Conservation (phyloP, 164 flowering plant genomes). For the Taxillus chinensis region DNA sequence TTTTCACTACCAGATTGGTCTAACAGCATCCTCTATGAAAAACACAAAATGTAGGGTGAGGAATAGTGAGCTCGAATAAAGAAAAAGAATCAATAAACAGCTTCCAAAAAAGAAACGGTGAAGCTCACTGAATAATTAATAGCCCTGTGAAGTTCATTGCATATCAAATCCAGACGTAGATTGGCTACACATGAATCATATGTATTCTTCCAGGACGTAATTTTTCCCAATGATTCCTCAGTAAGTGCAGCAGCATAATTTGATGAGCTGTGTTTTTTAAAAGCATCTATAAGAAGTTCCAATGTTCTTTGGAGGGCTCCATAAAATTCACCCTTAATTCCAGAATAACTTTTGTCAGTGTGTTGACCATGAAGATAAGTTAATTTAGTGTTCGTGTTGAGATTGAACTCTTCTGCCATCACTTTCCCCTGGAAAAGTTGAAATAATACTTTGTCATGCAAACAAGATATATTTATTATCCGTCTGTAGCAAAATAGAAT, state of each 20-base stretch:
- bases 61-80: not conserved
- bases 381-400: conserved; percentile 11
- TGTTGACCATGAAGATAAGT: conserved; percentile 1
- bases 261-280: conserved; percentile 26
- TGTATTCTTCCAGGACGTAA: conserved; percentile 42
- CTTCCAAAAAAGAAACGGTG: not conserved
- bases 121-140: conserved; percentile 41
- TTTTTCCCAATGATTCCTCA: conserved; percentile 26
- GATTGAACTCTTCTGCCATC: conserved; percentile 23
- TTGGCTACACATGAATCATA: conserved; percentile 24
- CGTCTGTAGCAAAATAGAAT: conserved; percentile 10
- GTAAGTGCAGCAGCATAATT: conserved; percentile 10
- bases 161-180: conserved; percentile 37
- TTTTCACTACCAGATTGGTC: conserved; percentile 15
- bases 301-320: conserved; percentile 22
- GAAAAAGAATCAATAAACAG: not conserved
- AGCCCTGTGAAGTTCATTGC: conserved; percentile 28
- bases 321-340: conserved; percentile 25
- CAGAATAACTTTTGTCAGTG: conserved; percentile 10
- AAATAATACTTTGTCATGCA: not conserved
- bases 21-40: conserved; percentile 41
- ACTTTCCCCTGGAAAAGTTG: conserved; percentile 39
- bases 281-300: conserved; percentile 21
- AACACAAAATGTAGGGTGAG: conserved; percentile 7
- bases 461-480: too few relatives aligned